Conservation (phyloP, 2,329 filamentous ascomycete species). For the Rhexocercosporidium sp. region DNA sequence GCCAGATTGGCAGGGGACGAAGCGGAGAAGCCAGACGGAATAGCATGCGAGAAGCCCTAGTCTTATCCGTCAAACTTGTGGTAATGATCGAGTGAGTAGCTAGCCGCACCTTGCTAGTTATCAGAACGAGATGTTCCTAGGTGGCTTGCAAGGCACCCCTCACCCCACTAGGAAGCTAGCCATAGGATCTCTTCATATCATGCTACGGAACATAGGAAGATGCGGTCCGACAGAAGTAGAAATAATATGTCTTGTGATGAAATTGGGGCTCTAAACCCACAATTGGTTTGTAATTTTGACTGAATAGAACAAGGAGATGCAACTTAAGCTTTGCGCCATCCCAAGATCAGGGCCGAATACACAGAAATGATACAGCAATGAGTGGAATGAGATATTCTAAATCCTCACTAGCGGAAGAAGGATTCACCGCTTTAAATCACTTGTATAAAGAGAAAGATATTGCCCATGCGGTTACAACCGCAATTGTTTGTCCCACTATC, state of each 20-base stretch:
- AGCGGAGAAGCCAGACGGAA: constrained; percentile 7
- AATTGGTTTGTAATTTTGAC: not conserved
- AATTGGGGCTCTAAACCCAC: not conserved
- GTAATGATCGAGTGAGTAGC: not conserved
- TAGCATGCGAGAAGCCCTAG: not conserved
- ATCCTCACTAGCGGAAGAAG: not conserved
- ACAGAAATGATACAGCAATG: not conserved
- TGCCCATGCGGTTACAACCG: not conserved
- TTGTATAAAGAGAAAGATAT: not conserved
- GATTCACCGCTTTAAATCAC: not conserved
- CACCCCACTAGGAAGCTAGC: not conserved
- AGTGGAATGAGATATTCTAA: not conserved
- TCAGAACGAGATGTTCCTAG: not conserved
- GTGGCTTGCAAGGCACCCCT: constrained; percentile 8
- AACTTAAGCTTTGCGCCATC: not conserved
- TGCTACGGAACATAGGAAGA: constrained; percentile 14
- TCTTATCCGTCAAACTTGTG: not conserved
- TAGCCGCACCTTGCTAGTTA: not conserved
- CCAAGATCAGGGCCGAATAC: not conserved
- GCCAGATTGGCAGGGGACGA: constrained; percentile 8
- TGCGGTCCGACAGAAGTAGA: constrained; percentile 12
- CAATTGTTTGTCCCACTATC: constrained; percentile 6
- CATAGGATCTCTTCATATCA: not conserved
- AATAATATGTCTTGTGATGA: constrained; percentile 17
- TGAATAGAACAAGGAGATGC: not conserved